Conservation (phyloP, 1,284 basidiomycete genomes). For the Puccinia brachypodii region DNA sequence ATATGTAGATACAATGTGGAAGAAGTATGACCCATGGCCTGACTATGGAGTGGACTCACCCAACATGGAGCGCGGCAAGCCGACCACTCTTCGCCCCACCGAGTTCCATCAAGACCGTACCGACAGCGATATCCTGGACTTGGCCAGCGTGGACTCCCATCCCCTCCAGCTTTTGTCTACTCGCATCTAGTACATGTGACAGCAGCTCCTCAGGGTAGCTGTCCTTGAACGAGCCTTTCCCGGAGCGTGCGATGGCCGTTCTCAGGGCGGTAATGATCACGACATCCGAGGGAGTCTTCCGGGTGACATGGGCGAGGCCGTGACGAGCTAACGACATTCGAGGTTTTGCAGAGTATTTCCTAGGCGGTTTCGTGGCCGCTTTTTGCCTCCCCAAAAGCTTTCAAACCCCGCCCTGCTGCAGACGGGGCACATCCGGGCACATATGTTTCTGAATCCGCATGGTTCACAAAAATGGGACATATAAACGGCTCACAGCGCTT, state of each 20-base stretch:
- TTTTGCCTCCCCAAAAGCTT: no score
- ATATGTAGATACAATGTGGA: not conserved
- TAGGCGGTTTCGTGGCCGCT: not conserved
- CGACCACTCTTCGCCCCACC: conserved; percentile 58
- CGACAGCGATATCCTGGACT: conserved; percentile 57
- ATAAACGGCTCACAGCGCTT: no score
- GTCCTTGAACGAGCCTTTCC: conserved; percentile 56
- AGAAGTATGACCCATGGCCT: conserved; percentile 50
- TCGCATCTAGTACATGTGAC: conserved; percentile 55
- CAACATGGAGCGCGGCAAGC: conserved; percentile 58
- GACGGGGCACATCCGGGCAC: no score
- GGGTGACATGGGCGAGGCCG: conserved; percentile 7
- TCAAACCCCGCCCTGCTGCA: no score
- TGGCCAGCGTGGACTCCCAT: conserved; percentile 54
- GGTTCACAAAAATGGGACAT: no score
- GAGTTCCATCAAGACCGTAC: conserved; percentile 58
- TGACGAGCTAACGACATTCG: conserved; percentile 5
- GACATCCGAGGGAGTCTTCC: conserved; percentile 54
- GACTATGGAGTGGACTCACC: conserved; percentile 50
- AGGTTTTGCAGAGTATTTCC: not conserved
- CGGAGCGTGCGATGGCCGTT: conserved; percentile 57
- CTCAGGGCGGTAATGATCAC: conserved; percentile 57
- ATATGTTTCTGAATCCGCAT: no score
- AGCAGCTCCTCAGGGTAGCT: conserved; percentile 57
- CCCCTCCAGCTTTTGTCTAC: conserved; percentile 56